Evolutionary conservation across 2,329 filamentous ascomycete species (phyloP), one percentile per base, ranked within the genome.

Genomic region (Penicillium sp.): DNA sequence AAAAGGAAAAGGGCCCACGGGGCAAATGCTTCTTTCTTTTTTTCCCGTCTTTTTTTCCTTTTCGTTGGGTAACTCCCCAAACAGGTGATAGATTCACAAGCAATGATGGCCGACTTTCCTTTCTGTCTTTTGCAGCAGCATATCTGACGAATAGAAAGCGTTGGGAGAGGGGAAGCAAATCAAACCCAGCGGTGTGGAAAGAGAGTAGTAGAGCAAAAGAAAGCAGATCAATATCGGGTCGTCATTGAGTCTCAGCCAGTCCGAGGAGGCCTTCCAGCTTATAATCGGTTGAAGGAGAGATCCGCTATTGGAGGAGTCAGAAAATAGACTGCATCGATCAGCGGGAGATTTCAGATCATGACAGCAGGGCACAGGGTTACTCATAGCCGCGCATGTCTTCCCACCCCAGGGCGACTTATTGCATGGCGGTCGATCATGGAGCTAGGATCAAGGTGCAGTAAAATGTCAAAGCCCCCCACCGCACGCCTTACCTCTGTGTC

Each of bases 241-340:
- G 60, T 63, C 59, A 58, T 62, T 54, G 34, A 56, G 42, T 47
- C 50, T 37, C 25, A 41, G 27, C 31, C 49, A 48, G 46, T 53
- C 48, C 43, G 49, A 61, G 62, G 58, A 61, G 52, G 14, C 53
- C 52, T 48, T 54, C 56, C 55, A 67, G 64, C 64, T 68, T 69
- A 65, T 67, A 67, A 67, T 65, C 56, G 44, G 28, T 44, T 60
- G 53, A 52, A 53, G 48, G 30, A 58, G 52, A 57, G 55, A 57
- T 60, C 56, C 55, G 58, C 59, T 59, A 66, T 68, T 64, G 64
- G 66, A 69, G 65, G 58, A 66, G 66, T 69, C 66, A 68, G 56
- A 64, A 67, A 66, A 56, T 62, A 67, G 60, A 60, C 58, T 61
- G 56, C 58, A 64, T 63, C 55, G 63, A 66, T 67, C 65, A 64